Base-by-base conservation (phyloP, 129 eudicot genomes). In the Logfia minima region DNA sequence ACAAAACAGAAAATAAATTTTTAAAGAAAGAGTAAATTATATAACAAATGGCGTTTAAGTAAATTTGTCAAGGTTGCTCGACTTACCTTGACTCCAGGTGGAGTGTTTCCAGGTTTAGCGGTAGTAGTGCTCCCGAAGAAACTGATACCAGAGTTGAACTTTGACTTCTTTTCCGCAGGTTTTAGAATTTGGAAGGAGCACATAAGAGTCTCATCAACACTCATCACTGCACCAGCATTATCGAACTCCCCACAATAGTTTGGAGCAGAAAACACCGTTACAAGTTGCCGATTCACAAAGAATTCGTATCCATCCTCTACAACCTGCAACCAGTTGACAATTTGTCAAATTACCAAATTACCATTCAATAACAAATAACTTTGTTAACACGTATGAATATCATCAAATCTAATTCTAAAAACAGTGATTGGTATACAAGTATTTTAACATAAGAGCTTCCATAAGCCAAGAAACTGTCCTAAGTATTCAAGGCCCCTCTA, bases 201-300 rank as follows among this genome's bases (percentile, higher is more conserved):
- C 91, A 87, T 87, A 63, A 87, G 75, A 43, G 91, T 81, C 19
- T 82, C 83, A 26, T 87, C 91, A 21, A 87, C 88, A 51, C 88
- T 87, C 91, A 87, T 87, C 91, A 87, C 84, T 14, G 87, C 90
- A 41, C 90, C 87, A 2, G 85, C 85, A 52, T 83, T 81, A 69
- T 84, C 87, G 45, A 86, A 81, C 74, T 84, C 85, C 31, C 90
- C 86, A 79, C 89, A 70, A 69, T 84, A 84, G 67, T 84, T 80
- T 63, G 87, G 87, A 28, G 87, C 89, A 2, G 89, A 76, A 75
- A 82, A 86, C 28, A 86, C 83, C 0, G 85, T 83, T 70, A 80
- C 83, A 29, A 86, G 83, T 74, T 85, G 89, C 23, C 86, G 79
- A 37, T 85, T 75, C 14, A 85, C 87, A 80, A 86, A 83, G 71